phyloP scores from a whole-genome alignment of 2,329 filamentous ascomycete species.

The Zasmidium cellare region DNA sequence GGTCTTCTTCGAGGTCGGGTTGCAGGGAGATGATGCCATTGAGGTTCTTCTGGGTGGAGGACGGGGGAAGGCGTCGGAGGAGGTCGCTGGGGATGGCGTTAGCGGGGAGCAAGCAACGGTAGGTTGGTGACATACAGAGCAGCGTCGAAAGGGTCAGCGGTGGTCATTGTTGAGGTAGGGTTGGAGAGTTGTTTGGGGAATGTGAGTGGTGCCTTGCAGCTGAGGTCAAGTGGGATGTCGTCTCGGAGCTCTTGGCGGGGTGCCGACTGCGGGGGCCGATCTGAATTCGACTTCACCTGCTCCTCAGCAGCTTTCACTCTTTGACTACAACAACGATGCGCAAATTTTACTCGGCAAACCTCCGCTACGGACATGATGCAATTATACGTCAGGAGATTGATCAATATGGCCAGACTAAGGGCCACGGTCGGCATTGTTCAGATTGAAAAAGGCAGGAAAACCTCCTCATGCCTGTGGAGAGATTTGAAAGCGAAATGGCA shows the following conservation, averaged over 20 bases:
- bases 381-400: too few relatives aligned
- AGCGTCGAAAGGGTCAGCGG: slow-evolving; percentile 69
- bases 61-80: slow-evolving; percentile 94
- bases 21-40: slow-evolving; percentile 84
- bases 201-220: background rate
- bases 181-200: background rate
- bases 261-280: background rate
- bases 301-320: background rate
- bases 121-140: slow-evolving; percentile 72
- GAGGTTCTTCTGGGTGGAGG: slow-evolving; percentile 85
- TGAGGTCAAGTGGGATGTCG: background rate
- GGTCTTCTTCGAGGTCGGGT: slow-evolving; percentile 92
- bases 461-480: too few relatives aligned
- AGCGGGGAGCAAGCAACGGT: too few relatives aligned
- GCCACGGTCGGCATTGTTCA: too few relatives aligned
- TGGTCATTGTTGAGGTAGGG: slow-evolving; percentile 17
- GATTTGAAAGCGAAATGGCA: too few relatives aligned
- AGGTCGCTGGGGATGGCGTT: slow-evolving; percentile 69
- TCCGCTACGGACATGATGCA: too few relatives aligned
- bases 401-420: too few relatives aligned
- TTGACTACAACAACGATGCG: background rate
- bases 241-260: background rate
- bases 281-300: background rate
- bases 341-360: too few relatives aligned
- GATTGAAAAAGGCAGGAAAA: too few relatives aligned